phyloP scores from a whole-genome alignment of 2,329 filamentous ascomycete genomes.

The Ceratocystis cubensis region DNA sequence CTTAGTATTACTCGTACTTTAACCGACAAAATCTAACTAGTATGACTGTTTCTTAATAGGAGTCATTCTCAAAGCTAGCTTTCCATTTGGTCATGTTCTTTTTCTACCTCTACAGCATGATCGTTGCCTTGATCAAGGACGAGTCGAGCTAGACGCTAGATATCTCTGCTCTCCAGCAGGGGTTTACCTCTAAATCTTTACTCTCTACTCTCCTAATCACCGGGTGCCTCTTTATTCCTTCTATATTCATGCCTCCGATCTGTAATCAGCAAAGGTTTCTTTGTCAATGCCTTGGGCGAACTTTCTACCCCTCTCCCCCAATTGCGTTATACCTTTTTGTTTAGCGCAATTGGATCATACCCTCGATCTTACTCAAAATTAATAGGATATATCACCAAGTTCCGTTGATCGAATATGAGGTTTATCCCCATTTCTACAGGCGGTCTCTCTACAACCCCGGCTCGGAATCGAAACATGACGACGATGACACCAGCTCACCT shows the following conservation, averaged over 20 bases:
- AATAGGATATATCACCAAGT: too few species aligned
- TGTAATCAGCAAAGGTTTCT: neutral
- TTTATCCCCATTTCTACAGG: too few species aligned
- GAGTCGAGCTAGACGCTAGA: slow-evolving; percentile 75
- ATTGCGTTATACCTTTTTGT: too few species aligned
- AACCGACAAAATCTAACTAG: neutral
- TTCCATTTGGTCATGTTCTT: slow-evolving; percentile 99
- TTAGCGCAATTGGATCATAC: neutral
- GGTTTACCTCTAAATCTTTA: neutral
- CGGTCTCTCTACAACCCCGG: too few species aligned
- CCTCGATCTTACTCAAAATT: neutral
- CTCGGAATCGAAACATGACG: too few species aligned
- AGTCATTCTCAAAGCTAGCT: slow-evolving; percentile 97
- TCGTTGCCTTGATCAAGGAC: slow-evolving; percentile 90
- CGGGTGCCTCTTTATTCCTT: neutral
- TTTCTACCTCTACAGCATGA: slow-evolving; percentile 99
- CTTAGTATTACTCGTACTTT: neutral
- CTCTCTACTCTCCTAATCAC: neutral
- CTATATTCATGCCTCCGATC: neutral
- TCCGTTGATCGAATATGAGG: too few species aligned
- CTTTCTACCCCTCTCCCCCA: neutral
- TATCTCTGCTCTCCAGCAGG: neutral
- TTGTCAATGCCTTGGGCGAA: neutral
- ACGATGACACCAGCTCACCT: too few species aligned
- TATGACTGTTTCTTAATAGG: slow-evolving; percentile 38